Evolutionary conservation across 177 flowering plant genomes (phyloP).

Genomic region (Vitis hybrid): DNA sequence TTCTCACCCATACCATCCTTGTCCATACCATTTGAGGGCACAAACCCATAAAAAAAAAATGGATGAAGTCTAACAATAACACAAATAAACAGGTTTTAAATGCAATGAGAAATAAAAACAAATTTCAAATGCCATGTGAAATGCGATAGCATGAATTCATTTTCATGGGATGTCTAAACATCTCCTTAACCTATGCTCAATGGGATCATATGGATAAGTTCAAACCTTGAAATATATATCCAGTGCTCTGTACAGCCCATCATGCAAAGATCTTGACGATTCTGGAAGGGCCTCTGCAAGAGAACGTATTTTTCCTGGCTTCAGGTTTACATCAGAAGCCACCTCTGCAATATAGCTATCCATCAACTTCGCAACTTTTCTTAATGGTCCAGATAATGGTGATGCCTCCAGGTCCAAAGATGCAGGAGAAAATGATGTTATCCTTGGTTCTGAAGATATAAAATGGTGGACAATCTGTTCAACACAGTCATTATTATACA

Average conservation of each 20-base stretch:
- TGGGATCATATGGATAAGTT: conserved; percentile 1
- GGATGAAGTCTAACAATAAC: too few species aligned
- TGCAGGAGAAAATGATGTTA: conserved; percentile 55
- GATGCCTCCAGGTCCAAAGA: conserved; percentile 53
- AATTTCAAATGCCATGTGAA: too few species aligned
- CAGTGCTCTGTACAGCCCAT: conserved; percentile 90
- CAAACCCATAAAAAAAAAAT: too few species aligned
- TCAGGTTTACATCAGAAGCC: conserved; percentile 89
- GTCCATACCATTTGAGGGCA: too few species aligned
- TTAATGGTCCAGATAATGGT: conserved; percentile 57
- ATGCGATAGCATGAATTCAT: background rate
- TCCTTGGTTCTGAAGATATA: conserved; percentile 44
- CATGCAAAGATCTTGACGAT: conserved; percentile 77
- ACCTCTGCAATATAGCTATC: conserved; percentile 88
- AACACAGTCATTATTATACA: conserved; percentile 73
- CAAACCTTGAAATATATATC: conserved; percentile 91
- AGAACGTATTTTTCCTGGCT: conserved; percentile 64
- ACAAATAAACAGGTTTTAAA: too few species aligned
- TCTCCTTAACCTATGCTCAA: background rate
- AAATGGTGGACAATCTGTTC: conserved; percentile 69
- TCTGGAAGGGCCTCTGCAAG: conserved; percentile 86
- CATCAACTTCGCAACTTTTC: conserved; percentile 68
- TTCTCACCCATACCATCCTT: too few species aligned
- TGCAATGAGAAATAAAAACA: too few species aligned
- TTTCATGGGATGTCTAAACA: background rate